phyloP scores from a whole-genome alignment of 768 basidiomycete species.

The Symmetrospora coprosmae region DNA sequence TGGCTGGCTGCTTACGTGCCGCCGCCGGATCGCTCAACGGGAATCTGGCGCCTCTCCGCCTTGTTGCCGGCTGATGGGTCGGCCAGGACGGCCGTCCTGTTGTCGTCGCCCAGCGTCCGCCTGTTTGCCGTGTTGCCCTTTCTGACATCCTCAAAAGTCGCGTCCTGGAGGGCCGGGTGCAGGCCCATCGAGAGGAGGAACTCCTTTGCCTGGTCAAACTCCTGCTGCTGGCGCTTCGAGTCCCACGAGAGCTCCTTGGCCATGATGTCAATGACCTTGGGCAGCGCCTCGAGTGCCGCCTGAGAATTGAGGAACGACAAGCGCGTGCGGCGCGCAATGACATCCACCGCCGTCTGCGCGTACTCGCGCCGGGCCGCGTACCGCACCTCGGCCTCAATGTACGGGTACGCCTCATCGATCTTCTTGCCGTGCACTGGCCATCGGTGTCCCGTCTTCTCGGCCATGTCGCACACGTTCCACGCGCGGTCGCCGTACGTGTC shows the following conservation, averaged over 20 bases:
- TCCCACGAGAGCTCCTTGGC: conserved; percentile 69
- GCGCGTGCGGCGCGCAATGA: conserved; percentile 82
- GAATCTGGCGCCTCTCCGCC: conserved; percentile 9
- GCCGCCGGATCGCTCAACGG: conserved; percentile 24
- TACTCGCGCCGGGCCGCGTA: conserved; percentile 84
- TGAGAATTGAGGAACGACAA: conserved; percentile 84
- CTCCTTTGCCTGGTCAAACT: conserved; percentile 49
- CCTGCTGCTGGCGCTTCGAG: conserved; percentile 45
- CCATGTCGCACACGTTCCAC: conserved; percentile 78
- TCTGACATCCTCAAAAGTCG: conserved; percentile 32
- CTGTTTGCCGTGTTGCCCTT: conserved; percentile 60
- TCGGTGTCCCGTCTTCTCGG: conserved; percentile 55
- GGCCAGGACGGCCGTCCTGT: conserved; percentile 11
- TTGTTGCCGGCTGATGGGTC: conserved; percentile 3
- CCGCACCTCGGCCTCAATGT: conserved; percentile 82
- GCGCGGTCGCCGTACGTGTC: conserved; percentile 90
- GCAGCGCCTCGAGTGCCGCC: conserved; percentile 68
- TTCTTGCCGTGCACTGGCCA: conserved; percentile 81
- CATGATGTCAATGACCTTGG: conserved; percentile 83
- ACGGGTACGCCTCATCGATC: conserved; percentile 59
- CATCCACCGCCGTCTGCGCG: conserved; percentile 78
- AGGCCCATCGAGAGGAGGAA: conserved; percentile 76
- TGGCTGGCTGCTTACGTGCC: conserved; percentile 25
- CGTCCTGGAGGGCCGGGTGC: conserved; percentile 14
- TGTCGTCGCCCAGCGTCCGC: conserved; percentile 55